Conservation (phyloP, 2,329 filamentous ascomycete species). For the Colletotrichum plurivorum region DNA sequence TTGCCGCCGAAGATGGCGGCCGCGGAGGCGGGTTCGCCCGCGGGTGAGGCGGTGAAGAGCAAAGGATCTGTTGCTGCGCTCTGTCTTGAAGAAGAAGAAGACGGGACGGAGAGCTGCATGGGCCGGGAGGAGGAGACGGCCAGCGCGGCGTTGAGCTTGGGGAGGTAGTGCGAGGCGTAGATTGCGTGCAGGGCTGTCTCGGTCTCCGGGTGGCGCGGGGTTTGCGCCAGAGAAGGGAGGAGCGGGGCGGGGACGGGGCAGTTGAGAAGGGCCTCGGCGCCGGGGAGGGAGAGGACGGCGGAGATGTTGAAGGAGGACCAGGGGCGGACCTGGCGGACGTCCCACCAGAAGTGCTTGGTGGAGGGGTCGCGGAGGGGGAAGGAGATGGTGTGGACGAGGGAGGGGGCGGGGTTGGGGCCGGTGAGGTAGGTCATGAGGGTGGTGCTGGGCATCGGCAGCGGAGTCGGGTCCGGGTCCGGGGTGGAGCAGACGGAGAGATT, state of each 20-base stretch:
- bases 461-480: slow-evolving; percentile 57
- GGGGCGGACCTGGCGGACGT: slow-evolving; percentile 86
- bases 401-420: slow-evolving; percentile 83
- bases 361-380: slow-evolving; percentile 76
- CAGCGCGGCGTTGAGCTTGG: slow-evolving; percentile 89
- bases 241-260: slow-evolving; percentile 74
- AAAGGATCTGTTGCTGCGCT: slow-evolving; percentile 58
- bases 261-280: slow-evolving; percentile 79
- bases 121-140: slow-evolving; percentile 80
- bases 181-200: slow-evolving; percentile 82
- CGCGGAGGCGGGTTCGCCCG: slow-evolving; percentile 69
- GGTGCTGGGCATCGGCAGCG: slow-evolving; percentile 69
- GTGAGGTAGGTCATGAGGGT: slow-evolving; percentile 86
- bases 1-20: slow-evolving; percentile 65
- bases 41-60: slow-evolving; percentile 76
- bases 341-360: slow-evolving; percentile 95
- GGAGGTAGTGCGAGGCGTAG: slow-evolving; percentile 83
- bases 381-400: slow-evolving; percentile 84
- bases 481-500: slow-evolving; percentile 53
- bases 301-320: slow-evolving; percentile 86
- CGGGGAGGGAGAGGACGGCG: slow-evolving; percentile 80
- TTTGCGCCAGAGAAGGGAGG: slow-evolving; percentile 71
- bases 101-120: slow-evolving; percentile 62
- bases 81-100: slow-evolving; percentile 52
- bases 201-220: slow-evolving; percentile 80